Percentiles rank a stretch among this genome's conserved stretches.
Evolutionary conservation across 1,284 basidiomycete species (phyloP).

Genomic region (Moniliophthora roreri): DNA sequence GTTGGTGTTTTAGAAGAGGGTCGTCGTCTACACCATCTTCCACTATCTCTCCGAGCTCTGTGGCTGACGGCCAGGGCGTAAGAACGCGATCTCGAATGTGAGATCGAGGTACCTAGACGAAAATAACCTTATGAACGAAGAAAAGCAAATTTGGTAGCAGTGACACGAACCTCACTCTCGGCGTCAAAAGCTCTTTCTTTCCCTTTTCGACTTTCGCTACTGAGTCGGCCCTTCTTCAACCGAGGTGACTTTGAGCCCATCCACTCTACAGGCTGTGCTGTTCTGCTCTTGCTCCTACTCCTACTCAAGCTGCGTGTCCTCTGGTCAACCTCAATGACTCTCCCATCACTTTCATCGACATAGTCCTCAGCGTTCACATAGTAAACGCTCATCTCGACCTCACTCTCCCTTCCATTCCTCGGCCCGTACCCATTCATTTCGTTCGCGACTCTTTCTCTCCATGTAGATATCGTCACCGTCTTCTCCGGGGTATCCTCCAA

Average conservation of each 20-base stretch:
- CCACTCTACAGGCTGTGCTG: neutral
- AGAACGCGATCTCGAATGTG: conserved; percentile 5
- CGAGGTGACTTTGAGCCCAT: neutral
- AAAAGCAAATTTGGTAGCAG: neutral
- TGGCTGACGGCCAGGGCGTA: conserved; percentile 10
- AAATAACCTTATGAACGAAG: neutral
- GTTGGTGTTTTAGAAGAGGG: neutral
- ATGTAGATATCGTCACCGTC: conserved; percentile 50
- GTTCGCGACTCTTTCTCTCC: conserved; percentile 50
- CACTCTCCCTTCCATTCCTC: conserved; percentile 13
- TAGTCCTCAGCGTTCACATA: conserved; percentile 39
- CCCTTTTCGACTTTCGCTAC: neutral
- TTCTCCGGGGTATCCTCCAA: conserved; percentile 45
- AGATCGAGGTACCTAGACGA: neutral
- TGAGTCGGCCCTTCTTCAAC: neutral
- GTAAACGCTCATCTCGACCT: conserved; percentile 43
- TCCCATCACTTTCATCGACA: conserved; percentile 26
- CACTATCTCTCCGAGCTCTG: conserved; percentile 1
- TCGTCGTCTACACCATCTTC: neutral
- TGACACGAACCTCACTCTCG: neutral
- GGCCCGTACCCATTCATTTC: conserved; percentile 26
- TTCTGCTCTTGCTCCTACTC: neutral
- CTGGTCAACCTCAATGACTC: conserved; percentile 13
- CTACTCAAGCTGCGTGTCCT: neutral
- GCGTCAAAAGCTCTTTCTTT: conserved; percentile 4